phyloP scores from a whole-genome alignment of 331 rosid genomes.

The Phaseolus coccineus region DNA sequence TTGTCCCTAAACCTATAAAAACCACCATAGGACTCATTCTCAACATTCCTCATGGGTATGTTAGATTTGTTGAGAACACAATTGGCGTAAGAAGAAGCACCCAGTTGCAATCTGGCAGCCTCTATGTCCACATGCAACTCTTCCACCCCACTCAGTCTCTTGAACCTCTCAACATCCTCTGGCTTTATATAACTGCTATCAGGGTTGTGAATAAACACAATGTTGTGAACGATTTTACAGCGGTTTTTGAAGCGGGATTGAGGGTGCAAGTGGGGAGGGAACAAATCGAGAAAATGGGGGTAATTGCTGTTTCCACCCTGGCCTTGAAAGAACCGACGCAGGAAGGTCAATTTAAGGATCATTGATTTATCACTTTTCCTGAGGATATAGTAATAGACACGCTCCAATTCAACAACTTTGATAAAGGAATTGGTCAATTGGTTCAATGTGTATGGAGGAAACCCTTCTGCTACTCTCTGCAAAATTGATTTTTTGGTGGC shows the following conservation, averaged over 20 bases:
- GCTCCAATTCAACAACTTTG: conserved; percentile 55
- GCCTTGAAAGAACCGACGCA: conserved; percentile 56
- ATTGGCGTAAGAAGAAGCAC: conserved; percentile 22
- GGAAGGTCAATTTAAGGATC: conserved; percentile 34
- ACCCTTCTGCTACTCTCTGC: conserved; percentile 70
- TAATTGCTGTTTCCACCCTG: conserved; percentile 47
- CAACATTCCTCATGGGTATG: conserved; percentile 26
- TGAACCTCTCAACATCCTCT: conserved; percentile 73
- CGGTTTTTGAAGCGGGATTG: conserved; percentile 44
- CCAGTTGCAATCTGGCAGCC: conserved; percentile 46
- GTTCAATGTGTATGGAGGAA: conserved; percentile 63
- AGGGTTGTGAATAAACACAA: conserved; percentile 57
- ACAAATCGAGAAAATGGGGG: conserved; percentile 69
- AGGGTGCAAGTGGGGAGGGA: conserved; percentile 58
- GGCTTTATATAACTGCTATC: conserved; percentile 41
- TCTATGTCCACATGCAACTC: conserved; percentile 60
- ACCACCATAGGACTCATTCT: conserved; percentile 29
- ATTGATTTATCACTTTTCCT: conserved; percentile 60
- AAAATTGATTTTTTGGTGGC: conserved; percentile 54
- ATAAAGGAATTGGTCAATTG: conserved; percentile 57
- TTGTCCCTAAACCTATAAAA: too few relatives aligned
- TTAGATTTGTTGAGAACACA: not conserved
- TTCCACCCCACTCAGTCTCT: conserved; percentile 68
- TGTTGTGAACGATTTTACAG: conserved; percentile 45
- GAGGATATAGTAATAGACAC: conserved; percentile 55